Conservation (phyloP, 2,329 filamentous ascomycete genomes). For the Colletotrichum horii region DNA sequence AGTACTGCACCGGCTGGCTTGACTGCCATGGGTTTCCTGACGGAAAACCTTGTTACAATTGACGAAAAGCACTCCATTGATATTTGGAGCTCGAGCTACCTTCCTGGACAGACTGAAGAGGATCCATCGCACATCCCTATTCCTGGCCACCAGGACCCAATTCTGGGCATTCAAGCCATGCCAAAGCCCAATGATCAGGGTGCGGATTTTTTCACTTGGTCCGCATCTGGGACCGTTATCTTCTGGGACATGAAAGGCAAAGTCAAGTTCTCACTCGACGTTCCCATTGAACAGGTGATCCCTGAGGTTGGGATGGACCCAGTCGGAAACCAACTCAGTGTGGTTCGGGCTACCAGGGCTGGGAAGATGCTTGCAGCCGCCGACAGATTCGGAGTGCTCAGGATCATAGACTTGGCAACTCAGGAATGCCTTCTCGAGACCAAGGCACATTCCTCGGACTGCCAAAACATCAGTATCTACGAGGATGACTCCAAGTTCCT, state of each 20-base stretch:
- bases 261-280: conserved; percentile 66
- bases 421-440: conserved; percentile 70
- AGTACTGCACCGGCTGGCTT: conserved; percentile 51
- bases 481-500: conserved; percentile 66
- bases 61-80: conserved; percentile 79
- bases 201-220: conserved; percentile 89
- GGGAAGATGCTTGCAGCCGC: conserved; percentile 78
- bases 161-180: conserved; percentile 77
- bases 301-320: conserved; percentile 55
- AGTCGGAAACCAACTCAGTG: conserved; percentile 61
- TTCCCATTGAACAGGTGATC: conserved; percentile 71
- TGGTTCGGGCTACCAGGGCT: conserved; percentile 63
- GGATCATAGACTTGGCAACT: conserved; percentile 68
- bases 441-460: conserved; percentile 86
- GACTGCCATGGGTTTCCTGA: conserved; percentile 72
- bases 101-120: conserved; percentile 42
- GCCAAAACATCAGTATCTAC: conserved; percentile 79
- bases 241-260: conserved; percentile 82
- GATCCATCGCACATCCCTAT: conserved; percentile 58
- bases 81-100: conserved; percentile 58
- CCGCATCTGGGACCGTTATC: conserved; percentile 77
- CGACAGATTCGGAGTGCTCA: conserved; percentile 85
- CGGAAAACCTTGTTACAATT: conserved; percentile 73
- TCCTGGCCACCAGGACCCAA: conserved; percentile 66
- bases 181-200: conserved; percentile 61